A percentile compares a stretch with the other conserved stretches of the same genome.
phyloP scores from a whole-genome alignment of 768 basidiomycete genomes.

The Albatrellus ellisii region DNA sequence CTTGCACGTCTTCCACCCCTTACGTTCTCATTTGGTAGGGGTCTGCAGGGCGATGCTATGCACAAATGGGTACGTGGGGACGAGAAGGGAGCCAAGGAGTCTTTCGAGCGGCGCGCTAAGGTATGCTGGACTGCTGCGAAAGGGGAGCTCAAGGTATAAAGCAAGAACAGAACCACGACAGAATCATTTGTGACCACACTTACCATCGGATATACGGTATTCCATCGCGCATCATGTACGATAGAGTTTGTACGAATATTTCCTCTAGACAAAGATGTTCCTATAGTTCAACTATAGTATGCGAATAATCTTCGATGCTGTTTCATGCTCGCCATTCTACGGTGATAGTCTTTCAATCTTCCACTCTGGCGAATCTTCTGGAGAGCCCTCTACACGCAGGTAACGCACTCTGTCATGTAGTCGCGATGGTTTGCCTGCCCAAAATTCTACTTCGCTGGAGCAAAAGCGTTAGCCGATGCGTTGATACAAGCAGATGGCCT shows the following conservation, averaged over 20 bases:
- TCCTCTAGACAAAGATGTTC: no score
- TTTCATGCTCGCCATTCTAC: no score
- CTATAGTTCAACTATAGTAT: no score
- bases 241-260: no score
- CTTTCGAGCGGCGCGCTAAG: slow-evolving; percentile 30
- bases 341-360: slow-evolving; percentile 71
- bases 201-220: no score
- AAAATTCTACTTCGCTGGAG: slow-evolving; percentile 87
- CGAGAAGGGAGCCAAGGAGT: slow-evolving; percentile 24
- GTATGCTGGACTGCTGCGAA: slow-evolving; percentile 29
- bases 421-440: slow-evolving; percentile 92
- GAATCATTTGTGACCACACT: no score
- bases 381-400: slow-evolving; percentile 34
- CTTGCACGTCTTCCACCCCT: slow-evolving; percentile 29
- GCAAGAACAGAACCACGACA: no score
- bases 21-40: slow-evolving; percentile 37
- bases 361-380: slow-evolving; percentile 49
- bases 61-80: slow-evolving; percentile 34
- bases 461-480: slow-evolving; percentile 2
- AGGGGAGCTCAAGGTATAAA: slow-evolving; percentile 18
- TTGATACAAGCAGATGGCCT: neutral
- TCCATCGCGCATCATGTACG: no score
- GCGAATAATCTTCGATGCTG: no score
- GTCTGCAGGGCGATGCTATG: slow-evolving; percentile 37
- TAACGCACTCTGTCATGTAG: slow-evolving; percentile 86